Evolutionary conservation across 2,329 filamentous ascomycete genomes (phyloP).

Genomic region (Calonectria leucothoes): DNA sequence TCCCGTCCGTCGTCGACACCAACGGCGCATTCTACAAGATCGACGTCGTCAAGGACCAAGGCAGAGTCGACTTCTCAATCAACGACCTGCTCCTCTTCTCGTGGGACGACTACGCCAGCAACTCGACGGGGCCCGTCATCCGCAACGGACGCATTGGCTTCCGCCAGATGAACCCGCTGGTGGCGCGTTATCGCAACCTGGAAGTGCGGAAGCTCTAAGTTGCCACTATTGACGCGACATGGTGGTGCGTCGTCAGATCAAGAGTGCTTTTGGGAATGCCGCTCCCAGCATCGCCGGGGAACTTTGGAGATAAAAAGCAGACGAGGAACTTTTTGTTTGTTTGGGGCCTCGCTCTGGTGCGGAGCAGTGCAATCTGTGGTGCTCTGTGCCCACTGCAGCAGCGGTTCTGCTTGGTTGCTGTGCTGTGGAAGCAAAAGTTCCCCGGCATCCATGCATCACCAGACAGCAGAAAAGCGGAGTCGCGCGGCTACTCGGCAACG

Average conservation of each 20-base stretch:
- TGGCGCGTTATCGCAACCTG: slow-evolving; percentile 35
- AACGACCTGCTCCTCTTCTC: slow-evolving; percentile 30
- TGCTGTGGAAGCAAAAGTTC: neutral
- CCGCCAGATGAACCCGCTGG: slow-evolving; percentile 36
- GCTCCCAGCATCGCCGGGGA: neutral
- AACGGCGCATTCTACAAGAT: slow-evolving; percentile 35
- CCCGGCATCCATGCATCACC: neutral
- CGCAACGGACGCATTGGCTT: slow-evolving; percentile 33
- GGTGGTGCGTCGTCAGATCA: neutral
- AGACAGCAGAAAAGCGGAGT: slow-evolving; percentile 1
- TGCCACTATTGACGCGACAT: neutral
- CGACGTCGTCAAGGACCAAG: slow-evolving; percentile 36
- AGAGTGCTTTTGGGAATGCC: neutral
- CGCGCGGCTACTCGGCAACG: neutral
- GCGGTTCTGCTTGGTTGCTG: neutral
- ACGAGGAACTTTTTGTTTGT: no score
- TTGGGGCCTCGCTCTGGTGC: neutral
- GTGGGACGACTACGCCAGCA: slow-evolving; percentile 34
- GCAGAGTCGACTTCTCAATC: slow-evolving; percentile 29
- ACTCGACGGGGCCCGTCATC: slow-evolving; percentile 34
- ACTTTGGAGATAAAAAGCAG: neutral
- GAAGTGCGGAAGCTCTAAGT: slow-evolving; percentile 35
- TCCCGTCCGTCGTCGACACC: slow-evolving; percentile 33
- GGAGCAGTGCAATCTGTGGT: neutral
- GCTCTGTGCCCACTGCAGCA: neutral